A percentile compares a stretch with the other conserved stretches of the same genome.
These are phyloP conservation scores for Rachicladosporium sp. DNA, from an alignment of 2,329 filamentous ascomycete genomes.

Conservation along the genomic window DNA sequence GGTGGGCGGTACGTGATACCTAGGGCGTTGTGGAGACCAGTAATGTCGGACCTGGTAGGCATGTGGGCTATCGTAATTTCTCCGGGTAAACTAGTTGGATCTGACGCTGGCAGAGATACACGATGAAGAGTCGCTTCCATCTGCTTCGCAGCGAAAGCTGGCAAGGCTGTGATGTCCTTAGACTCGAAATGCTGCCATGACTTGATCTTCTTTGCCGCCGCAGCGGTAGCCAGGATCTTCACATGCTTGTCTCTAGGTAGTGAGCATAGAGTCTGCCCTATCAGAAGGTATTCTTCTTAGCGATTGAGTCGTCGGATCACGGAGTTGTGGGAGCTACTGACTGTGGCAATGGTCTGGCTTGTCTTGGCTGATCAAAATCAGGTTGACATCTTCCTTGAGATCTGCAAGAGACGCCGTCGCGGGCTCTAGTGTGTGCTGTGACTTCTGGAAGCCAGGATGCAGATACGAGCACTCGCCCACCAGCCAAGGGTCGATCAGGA, in stretches of 20 bases:
- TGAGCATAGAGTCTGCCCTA: slow-evolving; percentile 47
- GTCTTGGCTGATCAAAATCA: slow-evolving; percentile 48
- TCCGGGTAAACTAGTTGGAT: slow-evolving; percentile 39
- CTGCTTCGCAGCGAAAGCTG: slow-evolving; percentile 30
- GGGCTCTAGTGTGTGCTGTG: slow-evolving; percentile 42
- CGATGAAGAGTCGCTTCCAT: slow-evolving; percentile 28
- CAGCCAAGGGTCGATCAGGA: slow-evolving; percentile 64
- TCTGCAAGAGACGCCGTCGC: slow-evolving; percentile 47
- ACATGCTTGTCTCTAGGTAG: slow-evolving; percentile 45
- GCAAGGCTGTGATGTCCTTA: slow-evolving; percentile 31
- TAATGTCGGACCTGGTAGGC: slow-evolving; percentile 47
- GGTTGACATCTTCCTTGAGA: slow-evolving; percentile 39
- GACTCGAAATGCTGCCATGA: slow-evolving; percentile 57
- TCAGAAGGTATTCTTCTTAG: no score
- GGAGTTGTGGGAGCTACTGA: slow-evolving; percentile 3
- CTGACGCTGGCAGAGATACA: slow-evolving; percentile 42
- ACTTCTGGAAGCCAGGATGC: slow-evolving; percentile 48
- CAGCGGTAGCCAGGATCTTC: slow-evolving; percentile 53
- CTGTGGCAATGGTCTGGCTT: slow-evolving; percentile 61
- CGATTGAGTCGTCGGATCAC: no score
- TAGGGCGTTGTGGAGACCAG: slow-evolving; percentile 52
- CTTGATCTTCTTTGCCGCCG: slow-evolving; percentile 51
- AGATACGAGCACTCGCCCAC: slow-evolving; percentile 47
- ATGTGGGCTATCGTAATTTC: slow-evolving; percentile 62
- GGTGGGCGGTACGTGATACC: slow-evolving; percentile 57